A percentile compares a stretch with the other conserved stretches of the same genome.
These are phyloP conservation scores for Schizochytrium sp. DNA, from an alignment of 108 stramenopile species.

Conservation along the genomic window DNA sequence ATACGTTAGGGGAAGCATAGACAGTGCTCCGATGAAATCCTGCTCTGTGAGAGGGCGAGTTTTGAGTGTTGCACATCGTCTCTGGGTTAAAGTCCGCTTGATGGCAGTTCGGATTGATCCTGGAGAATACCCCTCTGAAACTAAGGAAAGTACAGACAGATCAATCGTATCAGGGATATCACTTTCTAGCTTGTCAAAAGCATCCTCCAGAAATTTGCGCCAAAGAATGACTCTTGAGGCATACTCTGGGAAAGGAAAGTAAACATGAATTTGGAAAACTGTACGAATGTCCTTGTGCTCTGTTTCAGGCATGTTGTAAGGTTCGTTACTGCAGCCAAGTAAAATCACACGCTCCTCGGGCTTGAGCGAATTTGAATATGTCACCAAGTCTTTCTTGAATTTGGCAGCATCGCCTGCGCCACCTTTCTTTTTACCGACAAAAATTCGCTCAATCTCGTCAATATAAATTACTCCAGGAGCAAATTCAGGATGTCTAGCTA, in stretches of 20 bases:
- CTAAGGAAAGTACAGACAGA: slow-evolving; percentile 77
- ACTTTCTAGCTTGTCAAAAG: slow-evolving; percentile 49
- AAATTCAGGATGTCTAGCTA: slow-evolving; percentile 81
- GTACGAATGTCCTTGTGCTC: slow-evolving; percentile 73
- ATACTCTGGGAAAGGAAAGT: slow-evolving; percentile 82
- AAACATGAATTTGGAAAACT: slow-evolving; percentile 80
- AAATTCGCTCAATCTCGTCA: slow-evolving; percentile 70
- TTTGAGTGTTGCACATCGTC: slow-evolving; percentile 71
- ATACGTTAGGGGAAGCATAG: slow-evolving; percentile 58
- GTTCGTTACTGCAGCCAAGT: slow-evolving; percentile 80
- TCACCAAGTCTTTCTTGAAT: slow-evolving; percentile 83
- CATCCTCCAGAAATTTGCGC: slow-evolving; percentile 72
- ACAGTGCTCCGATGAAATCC: slow-evolving; percentile 63
- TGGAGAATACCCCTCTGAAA: slow-evolving; percentile 83
- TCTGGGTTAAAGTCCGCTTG: slow-evolving; percentile 71
- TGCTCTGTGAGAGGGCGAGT: slow-evolving; percentile 58
- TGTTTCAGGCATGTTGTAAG: slow-evolving; percentile 79
- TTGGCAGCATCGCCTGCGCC: slow-evolving; percentile 71
- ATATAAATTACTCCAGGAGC: slow-evolving; percentile 85
- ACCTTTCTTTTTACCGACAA: slow-evolving; percentile 68
- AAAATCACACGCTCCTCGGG: slow-evolving; percentile 82
- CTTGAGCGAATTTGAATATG: slow-evolving; percentile 82
- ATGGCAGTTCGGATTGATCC: slow-evolving; percentile 77
- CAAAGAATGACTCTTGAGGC: slow-evolving; percentile 79
- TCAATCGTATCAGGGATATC: slow-evolving; percentile 69